phyloP scores from a whole-genome alignment of 1,139 yeast species.

The Sugiyamaella grinbergsii region DNA sequence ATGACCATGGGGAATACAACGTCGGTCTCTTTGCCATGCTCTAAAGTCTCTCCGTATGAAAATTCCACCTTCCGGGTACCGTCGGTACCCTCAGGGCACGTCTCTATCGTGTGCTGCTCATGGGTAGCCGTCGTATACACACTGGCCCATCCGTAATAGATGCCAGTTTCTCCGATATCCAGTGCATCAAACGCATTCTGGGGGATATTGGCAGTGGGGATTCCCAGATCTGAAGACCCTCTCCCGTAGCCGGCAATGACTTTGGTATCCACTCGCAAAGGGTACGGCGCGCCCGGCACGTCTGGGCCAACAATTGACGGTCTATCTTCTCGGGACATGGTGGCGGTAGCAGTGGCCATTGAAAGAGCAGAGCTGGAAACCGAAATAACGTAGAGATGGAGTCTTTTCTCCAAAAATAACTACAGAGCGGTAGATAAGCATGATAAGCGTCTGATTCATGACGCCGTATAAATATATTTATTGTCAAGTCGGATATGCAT shows the following conservation, averaged over 20 bases:
- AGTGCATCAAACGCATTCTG: constrained; percentile 54
- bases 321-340: constrained; percentile 29
- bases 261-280: constrained; percentile 56
- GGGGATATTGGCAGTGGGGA: constrained; percentile 93
- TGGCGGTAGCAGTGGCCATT: background rate
- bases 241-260: constrained; percentile 92
- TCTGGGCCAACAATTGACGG: constrained; percentile 50
- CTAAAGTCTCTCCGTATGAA: constrained; percentile 61
- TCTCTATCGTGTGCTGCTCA: constrained; percentile 18
- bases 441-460: no score
- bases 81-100: constrained; percentile 19
- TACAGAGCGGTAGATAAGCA: background rate
- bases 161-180: constrained; percentile 68
- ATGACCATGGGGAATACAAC: constrained; percentile 80
- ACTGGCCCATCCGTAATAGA: constrained; percentile 83
- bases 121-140: constrained; percentile 31
- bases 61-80: constrained; percentile 44
- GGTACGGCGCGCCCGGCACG: constrained; percentile 61
- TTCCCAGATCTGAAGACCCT: constrained; percentile 90
- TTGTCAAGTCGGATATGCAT: no score
- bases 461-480: no score
- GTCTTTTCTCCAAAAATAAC: background rate
- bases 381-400: background rate
- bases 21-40: constrained; percentile 45
- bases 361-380: no score